Evolutionary conservation across 805 yeast genomes (phyloP).

Genomic region (Yarrowia sp.): DNA sequence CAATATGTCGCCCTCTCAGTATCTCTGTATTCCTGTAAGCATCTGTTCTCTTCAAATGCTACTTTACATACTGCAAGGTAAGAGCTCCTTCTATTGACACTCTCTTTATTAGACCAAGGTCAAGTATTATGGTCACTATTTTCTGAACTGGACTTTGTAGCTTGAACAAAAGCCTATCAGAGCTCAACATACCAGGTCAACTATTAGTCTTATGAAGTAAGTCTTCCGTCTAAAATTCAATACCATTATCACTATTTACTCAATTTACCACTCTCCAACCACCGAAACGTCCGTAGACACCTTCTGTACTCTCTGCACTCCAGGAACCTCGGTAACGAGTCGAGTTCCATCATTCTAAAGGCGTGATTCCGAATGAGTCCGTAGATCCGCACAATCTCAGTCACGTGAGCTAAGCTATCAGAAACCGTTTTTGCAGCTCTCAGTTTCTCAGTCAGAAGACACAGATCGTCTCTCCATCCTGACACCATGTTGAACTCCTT

Average conservation of each 20-base stretch:
- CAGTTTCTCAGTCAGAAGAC: not conserved
- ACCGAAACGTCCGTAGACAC: conserved; percentile 17
- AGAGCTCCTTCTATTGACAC: no score
- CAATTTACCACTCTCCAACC: conserved; percentile 4
- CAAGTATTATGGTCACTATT: no score
- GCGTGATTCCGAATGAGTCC: conserved; percentile 10
- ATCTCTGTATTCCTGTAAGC: no score
- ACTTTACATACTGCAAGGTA: no score
- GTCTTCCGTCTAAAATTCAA: no score
- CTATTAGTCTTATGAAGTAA: no score
- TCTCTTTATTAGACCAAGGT: no score
- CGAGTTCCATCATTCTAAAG: conserved; percentile 35
- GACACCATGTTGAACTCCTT: conserved; percentile 65
- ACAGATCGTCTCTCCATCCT: conserved; percentile 8
- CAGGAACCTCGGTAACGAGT: conserved; percentile 20
- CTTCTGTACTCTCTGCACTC: conserved; percentile 17
- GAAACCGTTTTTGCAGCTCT: not conserved
- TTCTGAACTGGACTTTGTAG: no score
- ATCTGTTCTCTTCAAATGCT: no score
- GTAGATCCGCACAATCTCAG: conserved; percentile 15
- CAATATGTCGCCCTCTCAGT: no score
- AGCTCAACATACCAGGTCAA: no score
- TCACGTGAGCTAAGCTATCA: conserved; percentile 49
- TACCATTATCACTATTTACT: not conserved
- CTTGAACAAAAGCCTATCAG: no score